Base-by-base conservation (phyloP, 1,284 basidiomycete species). In the Retiboletus flavoniger region DNA sequence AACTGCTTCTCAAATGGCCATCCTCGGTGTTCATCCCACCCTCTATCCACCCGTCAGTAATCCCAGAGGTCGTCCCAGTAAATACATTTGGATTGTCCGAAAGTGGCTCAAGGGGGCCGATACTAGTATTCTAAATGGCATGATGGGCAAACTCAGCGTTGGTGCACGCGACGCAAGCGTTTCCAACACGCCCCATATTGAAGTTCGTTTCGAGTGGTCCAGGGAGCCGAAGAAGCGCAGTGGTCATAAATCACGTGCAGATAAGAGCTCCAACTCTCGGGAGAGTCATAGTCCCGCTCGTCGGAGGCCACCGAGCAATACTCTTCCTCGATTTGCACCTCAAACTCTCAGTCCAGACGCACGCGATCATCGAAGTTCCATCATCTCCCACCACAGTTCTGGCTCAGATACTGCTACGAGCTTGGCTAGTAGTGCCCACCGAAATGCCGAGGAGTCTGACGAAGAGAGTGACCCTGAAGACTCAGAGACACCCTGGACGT, bases 401-500 rank as follows among this genome's bases (percentile, higher is more conserved):
- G 46, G 59, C 42, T 70, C 71, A 7, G 70, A 69, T 19, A 60
- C 60, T 3, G 58, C 53, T 17, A 45, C 55, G 4, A 70, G 67
- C 38, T 41, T 54, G 49, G 53, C 31, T 17, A 61, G 61, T 19
- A 58, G 59, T 47, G 54, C 69, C 14, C 63, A 60, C 32, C 63
- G 49, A 5, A 63, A 69, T 11, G 63, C 64, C 10, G 71, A 73
- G 4, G 81, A 80, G 42, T 78, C 76, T 7, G 85, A 76, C 1
- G 81, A 85, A 17, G 87, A 93, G 48, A 91, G 88, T 56, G 95
- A 98, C 63, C 92, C 94, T 0, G 95, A 98, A 70, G 95, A 98
- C 70, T 92, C 89, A 43, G 95, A 98, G 72, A 94, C 92, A 28
- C 92, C 95, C 0, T 99, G 95, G 95, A 83, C 86, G 40, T 98